Percentiles rank a stretch among this genome's conserved stretches.
These are phyloP conservation scores for Sisymbrium altissimum DNA, from an alignment of 345 rosid genomes.

Conservation along the genomic window DNA sequence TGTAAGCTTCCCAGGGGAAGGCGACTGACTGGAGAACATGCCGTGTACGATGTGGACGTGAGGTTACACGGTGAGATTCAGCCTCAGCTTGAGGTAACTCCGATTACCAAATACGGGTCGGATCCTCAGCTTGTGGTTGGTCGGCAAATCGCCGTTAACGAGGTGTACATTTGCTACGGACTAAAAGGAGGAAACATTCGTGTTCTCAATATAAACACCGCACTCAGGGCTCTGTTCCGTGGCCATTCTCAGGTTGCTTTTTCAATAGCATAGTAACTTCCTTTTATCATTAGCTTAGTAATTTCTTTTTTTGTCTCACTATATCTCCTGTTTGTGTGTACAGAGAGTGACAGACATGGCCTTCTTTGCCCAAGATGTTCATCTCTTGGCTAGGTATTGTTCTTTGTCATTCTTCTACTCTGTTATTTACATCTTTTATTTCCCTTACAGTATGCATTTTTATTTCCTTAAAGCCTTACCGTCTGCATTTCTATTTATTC, in stretches of 20 bases:
- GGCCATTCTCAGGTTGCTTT: conserved; percentile 71
- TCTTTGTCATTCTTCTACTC: background rate
- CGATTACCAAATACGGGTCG: conserved; percentile 84
- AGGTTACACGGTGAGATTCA: conserved; percentile 63
- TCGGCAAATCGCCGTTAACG: conserved; percentile 82
- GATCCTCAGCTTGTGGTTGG: conserved; percentile 85
- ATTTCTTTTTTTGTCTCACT: background rate
- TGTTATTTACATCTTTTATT: background rate
- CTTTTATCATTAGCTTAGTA: background rate
- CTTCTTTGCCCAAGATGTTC: conserved; percentile 92
- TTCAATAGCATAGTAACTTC: background rate
- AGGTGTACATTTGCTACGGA: conserved; percentile 77
- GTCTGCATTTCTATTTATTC: conserved; percentile 12
- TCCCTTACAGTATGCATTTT: background rate
- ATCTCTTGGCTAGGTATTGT: conserved; percentile 82
- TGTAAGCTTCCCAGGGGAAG: conserved; percentile 61
- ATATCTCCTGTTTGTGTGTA: conserved; percentile 15
- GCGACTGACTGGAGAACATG: conserved; percentile 48
- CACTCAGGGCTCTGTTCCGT: conserved; percentile 71
- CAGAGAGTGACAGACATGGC: conserved; percentile 94
- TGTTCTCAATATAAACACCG: conserved; percentile 82
- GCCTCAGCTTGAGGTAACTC: conserved; percentile 84
- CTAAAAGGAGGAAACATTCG: conserved; percentile 80
- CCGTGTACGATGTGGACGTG: conserved; percentile 61
- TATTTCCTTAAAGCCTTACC: background rate